Evolutionary conservation across 768 basidiomycete genomes (phyloP).

Genomic region (Tylopilus cervinicoccineus): DNA sequence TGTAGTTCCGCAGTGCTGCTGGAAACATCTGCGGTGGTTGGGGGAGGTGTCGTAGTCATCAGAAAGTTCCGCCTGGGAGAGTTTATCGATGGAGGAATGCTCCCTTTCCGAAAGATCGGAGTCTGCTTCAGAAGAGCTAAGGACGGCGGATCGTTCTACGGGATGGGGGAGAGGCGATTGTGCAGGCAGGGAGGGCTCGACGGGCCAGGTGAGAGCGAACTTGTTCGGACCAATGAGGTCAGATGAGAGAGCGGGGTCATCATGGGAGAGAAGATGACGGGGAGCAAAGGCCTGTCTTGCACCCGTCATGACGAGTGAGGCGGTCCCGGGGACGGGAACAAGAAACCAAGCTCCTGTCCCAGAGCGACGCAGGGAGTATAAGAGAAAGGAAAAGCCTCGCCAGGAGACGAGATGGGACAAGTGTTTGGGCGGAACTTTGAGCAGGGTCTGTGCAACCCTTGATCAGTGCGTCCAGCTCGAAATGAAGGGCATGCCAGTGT

Average conservation of each 20-base stretch:
- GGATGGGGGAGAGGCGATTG: conserved; percentile 32
- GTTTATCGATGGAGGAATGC: conserved; percentile 26
- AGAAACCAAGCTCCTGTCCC: conserved; percentile 17
- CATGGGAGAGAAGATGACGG: conserved; percentile 43
- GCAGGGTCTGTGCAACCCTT: conserved; percentile 20
- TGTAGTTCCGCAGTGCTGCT: conserved; percentile 21
- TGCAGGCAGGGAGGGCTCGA: conserved; percentile 40
- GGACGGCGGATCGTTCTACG: conserved; percentile 36
- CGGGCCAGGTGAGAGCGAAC: conserved; percentile 59
- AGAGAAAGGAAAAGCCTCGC: conserved; percentile 21
- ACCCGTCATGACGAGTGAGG: conserved; percentile 25
- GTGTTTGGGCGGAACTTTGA: conserved; percentile 13
- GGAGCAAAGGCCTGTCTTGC: conserved; percentile 41
- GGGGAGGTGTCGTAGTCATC: conserved; percentile 28
- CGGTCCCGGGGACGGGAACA: conserved; percentile 4
- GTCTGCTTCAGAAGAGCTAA: conserved; percentile 51
- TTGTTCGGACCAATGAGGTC: conserved; percentile 50
- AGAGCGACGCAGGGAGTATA: conserved; percentile 8
- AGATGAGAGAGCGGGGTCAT: conserved; percentile 40
- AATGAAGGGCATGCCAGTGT: conserved; percentile 21
- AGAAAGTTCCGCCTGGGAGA: conserved; percentile 30
- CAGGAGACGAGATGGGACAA: conserved; percentile 22
- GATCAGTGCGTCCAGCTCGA: conserved; percentile 24
- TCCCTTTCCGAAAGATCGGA: conserved; percentile 49
- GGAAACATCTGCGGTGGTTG: conserved; percentile 22